Evolutionary conservation across 306 rosid genomes (phyloP).

Genomic region (Cucurbita argyrosperma): DNA sequence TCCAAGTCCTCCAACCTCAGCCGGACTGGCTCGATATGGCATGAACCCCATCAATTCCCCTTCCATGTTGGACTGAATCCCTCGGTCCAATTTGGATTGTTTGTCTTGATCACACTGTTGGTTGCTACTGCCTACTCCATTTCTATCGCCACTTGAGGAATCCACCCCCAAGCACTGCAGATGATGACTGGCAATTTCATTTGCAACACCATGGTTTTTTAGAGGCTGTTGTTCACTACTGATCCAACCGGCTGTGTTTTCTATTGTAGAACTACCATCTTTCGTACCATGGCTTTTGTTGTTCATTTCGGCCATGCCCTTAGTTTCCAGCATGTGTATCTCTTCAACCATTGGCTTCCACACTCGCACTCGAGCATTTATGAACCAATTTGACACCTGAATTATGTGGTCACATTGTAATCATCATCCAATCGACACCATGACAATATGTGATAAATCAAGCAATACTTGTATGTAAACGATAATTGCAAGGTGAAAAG

Average conservation of each 20-base stretch:
- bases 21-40: constrained; percentile 38
- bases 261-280: constrained; percentile 16
- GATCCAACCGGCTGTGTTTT: constrained; percentile 14
- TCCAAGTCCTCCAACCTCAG: constrained; percentile 46
- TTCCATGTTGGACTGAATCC: constrained; percentile 31
- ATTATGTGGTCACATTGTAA: not conserved
- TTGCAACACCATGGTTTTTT: constrained; percentile 10
- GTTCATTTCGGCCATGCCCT: constrained; percentile 22
- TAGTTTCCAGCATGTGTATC: constrained; percentile 76
- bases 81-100: constrained; percentile 41
- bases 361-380: constrained; percentile 79
- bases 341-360: constrained; percentile 99
- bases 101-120: constrained; percentile 48
- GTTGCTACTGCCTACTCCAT: not conserved
- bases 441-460: not conserved
- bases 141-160: constrained; percentile 9
- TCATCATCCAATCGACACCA: not conserved
- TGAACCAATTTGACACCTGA: constrained; percentile 91
- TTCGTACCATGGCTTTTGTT: constrained; percentile 11
- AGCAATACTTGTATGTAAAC: not conserved
- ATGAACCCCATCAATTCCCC: constrained; percentile 50
- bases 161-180: constrained; percentile 12
- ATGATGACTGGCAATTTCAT: constrained; percentile 19
- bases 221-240: constrained; percentile 2
- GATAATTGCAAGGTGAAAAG: not conserved